These are phyloP conservation scores for Kalanchoe fedtschenkoi DNA, from an alignment of 164 flowering plant species.

Conservation along the genomic window DNA sequence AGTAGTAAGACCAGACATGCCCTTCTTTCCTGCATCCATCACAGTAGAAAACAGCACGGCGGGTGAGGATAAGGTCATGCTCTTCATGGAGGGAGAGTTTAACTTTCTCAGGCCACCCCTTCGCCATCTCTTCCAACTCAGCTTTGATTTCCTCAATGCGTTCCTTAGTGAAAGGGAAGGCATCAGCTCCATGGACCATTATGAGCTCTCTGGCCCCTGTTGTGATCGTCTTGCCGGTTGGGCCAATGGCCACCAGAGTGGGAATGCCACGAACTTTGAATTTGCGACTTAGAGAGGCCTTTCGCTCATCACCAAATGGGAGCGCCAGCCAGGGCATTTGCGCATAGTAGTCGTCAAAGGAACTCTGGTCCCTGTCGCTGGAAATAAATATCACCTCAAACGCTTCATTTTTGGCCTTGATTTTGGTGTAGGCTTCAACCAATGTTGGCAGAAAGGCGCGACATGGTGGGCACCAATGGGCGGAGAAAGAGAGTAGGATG, in stretches of 20 bases:
- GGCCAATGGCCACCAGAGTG: constrained; percentile 43
- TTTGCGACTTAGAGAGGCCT: constrained; percentile 21
- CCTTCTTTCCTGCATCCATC: too few species aligned
- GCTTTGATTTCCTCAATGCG: constrained; percentile 37
- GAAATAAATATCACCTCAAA: constrained; percentile 64
- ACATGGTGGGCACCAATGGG: constrained; percentile 68
- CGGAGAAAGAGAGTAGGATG: constrained; percentile 58
- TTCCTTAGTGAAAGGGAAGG: constrained; percentile 67
- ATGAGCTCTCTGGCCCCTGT: constrained; percentile 37
- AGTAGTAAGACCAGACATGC: too few species aligned
- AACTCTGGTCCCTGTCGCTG: constrained; percentile 36
- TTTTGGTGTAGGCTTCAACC: constrained; percentile 41
- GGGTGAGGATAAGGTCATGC: constrained; percentile 16
- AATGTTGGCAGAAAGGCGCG: constrained; percentile 54
- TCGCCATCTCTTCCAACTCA: constrained; percentile 34
- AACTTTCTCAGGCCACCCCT: too few species aligned
- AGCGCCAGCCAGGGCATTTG: constrained; percentile 76
- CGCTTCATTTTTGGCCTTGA: constrained; percentile 40
- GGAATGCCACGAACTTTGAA: constrained; percentile 59
- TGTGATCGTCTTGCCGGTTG: constrained; percentile 44
- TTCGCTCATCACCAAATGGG: constrained; percentile 50
- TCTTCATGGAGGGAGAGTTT: too few species aligned
- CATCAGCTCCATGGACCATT: constrained; percentile 37
- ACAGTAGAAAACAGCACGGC: too few species aligned
- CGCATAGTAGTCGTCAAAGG: constrained; percentile 47